Base-by-base conservation (phyloP, 495 filamentous ascomycete genomes). In the Astrothelium subdiscretum region DNA sequence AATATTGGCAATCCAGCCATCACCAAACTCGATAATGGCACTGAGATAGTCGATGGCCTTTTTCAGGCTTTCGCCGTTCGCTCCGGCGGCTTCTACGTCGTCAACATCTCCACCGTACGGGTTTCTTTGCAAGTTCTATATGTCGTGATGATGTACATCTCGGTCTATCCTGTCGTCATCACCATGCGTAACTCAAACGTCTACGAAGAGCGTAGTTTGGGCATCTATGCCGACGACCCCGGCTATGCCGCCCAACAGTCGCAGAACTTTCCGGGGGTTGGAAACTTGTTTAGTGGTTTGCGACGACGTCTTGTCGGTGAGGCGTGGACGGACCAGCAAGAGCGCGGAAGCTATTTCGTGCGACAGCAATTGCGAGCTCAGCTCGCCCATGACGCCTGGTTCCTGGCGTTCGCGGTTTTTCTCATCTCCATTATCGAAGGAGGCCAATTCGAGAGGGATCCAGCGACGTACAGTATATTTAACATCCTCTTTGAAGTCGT, bases 121-220 rank as follows among this genome's bases (percentile, higher is more conserved):
- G 86, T 90, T 60, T 84, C 84, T 2, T 75, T 95, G 0, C 87
- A 91, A 64, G 80, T 91, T 18, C 77, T 94, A 26, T 95, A 95
- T 71, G 83, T 91, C n/a, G 81, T 92, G 27, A 95, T 94, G 90
- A 95, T 95, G 89, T 95, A 92, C 72, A 83, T 87, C 40, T 81
- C 77, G 29, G 82, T 80, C 51, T 85, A 80, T 65, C 84, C 84
- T 6, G 82, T 87, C 32, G 83, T 81, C 6, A 85, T 87, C 63
- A 81, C 75, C 13, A 76, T 78, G 64, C 73, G 75, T 44, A 76
- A 75, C 65, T 71, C 67, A 26, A 77, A 77, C 65, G 70, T 76
- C 27, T 77, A 77, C 62, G 75, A 77, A 62, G 87, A 91, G 71
- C 81, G 80, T 6, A 80, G 79, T 1, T 77, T 90, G 0, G 87